Conservation (phyloP, 2,329 filamentous ascomycete species). For the Zymoseptoria pseudotritici region DNA sequence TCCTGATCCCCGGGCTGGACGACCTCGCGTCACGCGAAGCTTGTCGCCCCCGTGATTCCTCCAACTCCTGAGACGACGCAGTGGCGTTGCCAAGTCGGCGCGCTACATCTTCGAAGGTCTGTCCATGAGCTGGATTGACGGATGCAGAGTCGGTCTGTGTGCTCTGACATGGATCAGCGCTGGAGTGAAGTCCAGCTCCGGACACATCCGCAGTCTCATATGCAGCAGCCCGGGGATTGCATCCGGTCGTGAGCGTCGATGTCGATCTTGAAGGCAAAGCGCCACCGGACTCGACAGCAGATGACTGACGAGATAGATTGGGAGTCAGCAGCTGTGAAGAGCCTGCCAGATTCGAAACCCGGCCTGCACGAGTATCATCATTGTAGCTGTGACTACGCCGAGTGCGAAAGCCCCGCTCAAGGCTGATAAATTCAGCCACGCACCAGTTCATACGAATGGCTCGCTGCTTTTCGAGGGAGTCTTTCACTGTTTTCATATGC, state of each 20-base stretch:
- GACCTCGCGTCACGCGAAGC: background rate
- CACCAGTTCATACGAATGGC: conserved; percentile 22
- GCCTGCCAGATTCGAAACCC: background rate
- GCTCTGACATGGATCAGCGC: no score
- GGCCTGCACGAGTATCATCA: background rate
- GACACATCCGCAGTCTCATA: background rate
- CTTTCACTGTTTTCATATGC: conserved; percentile 29
- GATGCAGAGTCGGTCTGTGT: no score
- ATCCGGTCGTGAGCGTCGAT: background rate
- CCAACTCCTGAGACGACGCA: background rate
- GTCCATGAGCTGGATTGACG: no score
- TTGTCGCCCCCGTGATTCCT: background rate
- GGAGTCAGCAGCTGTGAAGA: background rate
- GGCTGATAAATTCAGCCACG: conserved; percentile 20
- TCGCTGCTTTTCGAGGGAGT: conserved; percentile 26
- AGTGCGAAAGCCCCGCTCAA: conserved; percentile 14
- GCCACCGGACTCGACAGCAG: background rate
- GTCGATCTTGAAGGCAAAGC: background rate
- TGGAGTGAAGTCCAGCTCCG: no score
- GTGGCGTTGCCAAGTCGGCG: background rate
- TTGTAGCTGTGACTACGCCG: conserved; percentile 2
- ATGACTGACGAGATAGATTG: background rate
- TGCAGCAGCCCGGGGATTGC: background rate
- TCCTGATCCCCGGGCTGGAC: background rate
- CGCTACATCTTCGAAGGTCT: no score